phyloP scores from a whole-genome alignment of 2,329 filamentous ascomycete species.

The Coniochaeta sp. region DNA sequence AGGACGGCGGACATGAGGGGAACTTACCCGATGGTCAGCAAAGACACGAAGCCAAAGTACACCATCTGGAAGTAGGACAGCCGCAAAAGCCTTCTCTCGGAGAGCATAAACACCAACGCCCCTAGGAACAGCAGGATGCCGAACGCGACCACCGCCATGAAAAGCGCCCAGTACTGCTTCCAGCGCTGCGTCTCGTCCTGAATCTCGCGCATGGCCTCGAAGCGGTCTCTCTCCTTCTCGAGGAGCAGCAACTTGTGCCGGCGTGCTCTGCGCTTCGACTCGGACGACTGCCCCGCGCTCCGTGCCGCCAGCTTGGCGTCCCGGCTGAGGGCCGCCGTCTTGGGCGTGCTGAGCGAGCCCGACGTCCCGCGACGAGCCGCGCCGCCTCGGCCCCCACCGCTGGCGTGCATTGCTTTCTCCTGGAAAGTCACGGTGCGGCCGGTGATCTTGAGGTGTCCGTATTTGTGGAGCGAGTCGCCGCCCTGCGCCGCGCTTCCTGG shows the following conservation, averaged over 20 bases:
- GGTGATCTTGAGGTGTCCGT: conserved; percentile 25
- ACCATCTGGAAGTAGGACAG: conserved; percentile 73
- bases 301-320: conserved; percentile 23
- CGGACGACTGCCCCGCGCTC: conserved; percentile 14
- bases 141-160: conserved; percentile 61
- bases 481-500: conserved; percentile 5
- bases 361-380: conserved; percentile 9
- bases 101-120: conserved; percentile 61
- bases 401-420: conserved; percentile 11
- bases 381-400: conserved; percentile 17
- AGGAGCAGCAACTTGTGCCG: conserved; percentile 15
- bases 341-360: background rate
- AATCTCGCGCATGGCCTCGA: conserved; percentile 77
- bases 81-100: conserved; percentile 44
- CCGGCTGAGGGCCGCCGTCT: background rate
- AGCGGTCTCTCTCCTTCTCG: conserved; percentile 61
- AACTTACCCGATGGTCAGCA: conserved; percentile 67
- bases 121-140: conserved; percentile 73
- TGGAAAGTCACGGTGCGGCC: conserved; percentile 25
- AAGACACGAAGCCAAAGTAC: conserved; percentile 78
- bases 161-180: conserved; percentile 63
- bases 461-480: conserved; percentile 11
- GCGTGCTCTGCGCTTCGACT: conserved; percentile 27
- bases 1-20: background rate
- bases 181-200: conserved; percentile 52